Percentiles rank a stretch among this genome's conserved stretches.
Conservation (phyloP, 352 stramenopile species). For the Globisporangium abappressorium region DNA sequence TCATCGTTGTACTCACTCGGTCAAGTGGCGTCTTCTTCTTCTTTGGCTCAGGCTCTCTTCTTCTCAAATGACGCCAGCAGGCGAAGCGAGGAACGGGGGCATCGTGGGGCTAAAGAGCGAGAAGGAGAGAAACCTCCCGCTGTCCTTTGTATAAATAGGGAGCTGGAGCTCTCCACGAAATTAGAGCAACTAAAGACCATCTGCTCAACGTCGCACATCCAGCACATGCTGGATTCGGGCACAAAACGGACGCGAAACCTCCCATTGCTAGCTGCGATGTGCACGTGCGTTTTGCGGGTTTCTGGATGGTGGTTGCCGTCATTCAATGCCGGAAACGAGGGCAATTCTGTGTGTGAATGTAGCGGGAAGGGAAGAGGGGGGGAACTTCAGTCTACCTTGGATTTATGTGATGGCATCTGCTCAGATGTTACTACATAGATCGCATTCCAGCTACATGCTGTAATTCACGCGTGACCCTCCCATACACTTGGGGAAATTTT, state of each 20-base stretch:
- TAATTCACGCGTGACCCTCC: too few species aligned
- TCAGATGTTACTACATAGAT: too few species aligned
- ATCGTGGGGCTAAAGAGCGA: neutral
- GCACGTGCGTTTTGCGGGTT: neutral
- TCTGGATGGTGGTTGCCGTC: neutral
- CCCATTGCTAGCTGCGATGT: neutral
- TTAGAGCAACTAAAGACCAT: too few species aligned
- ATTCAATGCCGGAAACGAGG: too few species aligned
- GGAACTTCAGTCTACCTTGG: too few species aligned
- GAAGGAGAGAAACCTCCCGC: neutral
- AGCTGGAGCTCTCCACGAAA: neutral
- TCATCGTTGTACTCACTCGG: slow-evolving; percentile 30
- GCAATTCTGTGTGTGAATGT: too few species aligned
- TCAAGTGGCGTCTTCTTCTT: too few species aligned
- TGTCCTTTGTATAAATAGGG: neutral
- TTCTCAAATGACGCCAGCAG: slow-evolving; percentile 10
- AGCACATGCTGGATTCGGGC: neutral
- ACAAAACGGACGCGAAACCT: slow-evolving; percentile 5
- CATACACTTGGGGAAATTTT: too few species aligned
- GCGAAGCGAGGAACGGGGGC: neutral
- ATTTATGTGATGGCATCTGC: too few species aligned
- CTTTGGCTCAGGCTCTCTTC: neutral
- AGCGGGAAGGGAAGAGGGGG: too few species aligned
- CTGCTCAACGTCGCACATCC: neutral
- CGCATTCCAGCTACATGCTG: too few species aligned